Percentiles rank a stretch among this genome's conserved stretches.
Conservation (phyloP, 2,329 filamentous ascomycete species). For the Pestalotiopsis sp. region DNA sequence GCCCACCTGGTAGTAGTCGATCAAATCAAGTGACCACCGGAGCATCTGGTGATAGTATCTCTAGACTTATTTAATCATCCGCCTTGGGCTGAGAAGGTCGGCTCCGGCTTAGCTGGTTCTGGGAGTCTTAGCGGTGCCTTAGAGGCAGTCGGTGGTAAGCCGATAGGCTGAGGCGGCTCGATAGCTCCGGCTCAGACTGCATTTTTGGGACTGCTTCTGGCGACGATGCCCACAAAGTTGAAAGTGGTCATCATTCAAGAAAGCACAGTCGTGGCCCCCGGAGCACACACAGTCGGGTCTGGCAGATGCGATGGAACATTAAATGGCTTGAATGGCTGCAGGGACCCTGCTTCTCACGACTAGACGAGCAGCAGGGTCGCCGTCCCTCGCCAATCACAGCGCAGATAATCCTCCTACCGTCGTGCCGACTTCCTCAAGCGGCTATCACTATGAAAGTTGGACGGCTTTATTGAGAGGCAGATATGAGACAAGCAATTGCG, state of each 20-base stretch:
- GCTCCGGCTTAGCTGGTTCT: neutral
- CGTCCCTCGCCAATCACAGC: neutral
- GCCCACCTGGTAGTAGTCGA: neutral
- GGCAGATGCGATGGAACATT: neutral
- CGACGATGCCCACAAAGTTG: neutral
- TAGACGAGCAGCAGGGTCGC: neutral
- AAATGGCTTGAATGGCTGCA: neutral
- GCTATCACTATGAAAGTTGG: neutral
- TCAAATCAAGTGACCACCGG: neutral
- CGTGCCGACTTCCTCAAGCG: neutral
- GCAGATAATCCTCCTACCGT: neutral
- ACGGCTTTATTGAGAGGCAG: neutral
- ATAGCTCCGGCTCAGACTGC: slow-evolving; percentile 12
- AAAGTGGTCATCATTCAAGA: neutral
- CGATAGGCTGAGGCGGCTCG: slow-evolving; percentile 8
- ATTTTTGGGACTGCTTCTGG: neutral
- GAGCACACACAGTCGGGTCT: neutral
- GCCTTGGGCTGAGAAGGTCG: neutral
- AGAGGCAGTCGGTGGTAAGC: slow-evolving; percentile 5
- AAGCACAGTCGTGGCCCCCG: neutral
- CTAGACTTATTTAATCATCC: neutral
- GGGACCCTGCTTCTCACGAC: neutral
- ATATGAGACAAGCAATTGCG: neutral
- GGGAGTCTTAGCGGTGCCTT: neutral
- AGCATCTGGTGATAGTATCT: neutral